Evolutionary conservation across 148 eudicot species (phyloP).

Genomic region (Rhododendron simsii): DNA sequence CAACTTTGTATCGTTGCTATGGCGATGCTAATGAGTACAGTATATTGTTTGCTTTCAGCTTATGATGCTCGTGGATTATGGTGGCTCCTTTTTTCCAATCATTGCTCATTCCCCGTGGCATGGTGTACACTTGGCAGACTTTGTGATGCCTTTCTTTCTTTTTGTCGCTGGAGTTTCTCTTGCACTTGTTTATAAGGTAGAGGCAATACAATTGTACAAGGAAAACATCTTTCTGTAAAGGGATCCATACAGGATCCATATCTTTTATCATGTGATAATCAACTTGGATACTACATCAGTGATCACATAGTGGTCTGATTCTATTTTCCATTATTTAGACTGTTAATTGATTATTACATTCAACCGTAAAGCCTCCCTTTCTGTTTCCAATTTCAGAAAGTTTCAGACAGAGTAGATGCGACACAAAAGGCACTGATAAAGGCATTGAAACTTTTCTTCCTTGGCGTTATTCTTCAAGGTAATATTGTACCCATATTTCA

Average conservation of each 20-base stretch:
- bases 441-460: constrained; percentile 57
- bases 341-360: not conserved
- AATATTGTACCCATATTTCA: constrained; percentile 3
- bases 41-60: constrained; percentile 32
- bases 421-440: constrained; percentile 53
- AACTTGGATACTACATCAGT: not conserved
- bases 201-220: not conserved
- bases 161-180: constrained; percentile 79
- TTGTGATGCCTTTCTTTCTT: constrained; percentile 91
- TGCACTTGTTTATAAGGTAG: constrained; percentile 76
- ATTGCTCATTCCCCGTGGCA: constrained; percentile 86
- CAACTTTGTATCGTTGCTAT: not conserved
- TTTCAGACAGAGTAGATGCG: constrained; percentile 50
- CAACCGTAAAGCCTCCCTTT: not conserved
- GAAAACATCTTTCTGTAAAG: not conserved
- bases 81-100: constrained; percentile 60
- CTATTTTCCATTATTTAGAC: not conserved
- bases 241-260: not conserved
- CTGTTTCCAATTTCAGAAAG: constrained; percentile 47
- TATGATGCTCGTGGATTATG: constrained; percentile 87
- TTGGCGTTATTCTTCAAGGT: constrained; percentile 92
- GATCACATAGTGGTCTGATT: not conserved
- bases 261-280: not conserved
- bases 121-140: constrained; percentile 80
- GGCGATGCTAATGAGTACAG: not conserved